Evolutionary conservation across 768 basidiomycete species (phyloP), one percentile per base, ranked within the genome.

Genomic region (Suillus americanus): DNA sequence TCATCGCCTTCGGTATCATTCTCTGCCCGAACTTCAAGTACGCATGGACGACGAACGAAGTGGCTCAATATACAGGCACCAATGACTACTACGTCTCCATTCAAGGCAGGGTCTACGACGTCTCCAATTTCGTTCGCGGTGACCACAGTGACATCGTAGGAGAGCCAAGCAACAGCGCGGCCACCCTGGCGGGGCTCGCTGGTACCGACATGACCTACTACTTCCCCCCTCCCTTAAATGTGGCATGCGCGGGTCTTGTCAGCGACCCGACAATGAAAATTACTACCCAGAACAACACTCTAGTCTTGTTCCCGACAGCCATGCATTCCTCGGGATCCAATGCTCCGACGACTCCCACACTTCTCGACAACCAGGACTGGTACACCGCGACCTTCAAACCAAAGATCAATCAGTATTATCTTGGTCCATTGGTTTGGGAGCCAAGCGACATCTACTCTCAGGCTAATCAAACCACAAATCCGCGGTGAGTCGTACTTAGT

Each of bases 71-170:
- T 70, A 74, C 79, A 0, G 80, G 77, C 16, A 71, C 74, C 62
- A 78, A 81, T 62, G 82, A 89, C 72, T 89, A 81, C 73, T 90
- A 85, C 79, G 88, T 91, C 37, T 80, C 85, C 2, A 82, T 88
- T 61, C 83, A 82, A 53, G 89, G 88, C 48, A 78, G 79, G 46
- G 87, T 89, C 4, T 89, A 88, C 68, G 85, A 86, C 66, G 77
- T 88, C 65, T 82, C 85, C 64, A 83, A 84, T 66, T 86, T 88
- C 67, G 80, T 85, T 69, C 80, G 81, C 61, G 81, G 82, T 30
- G 83, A 91, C 63, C 90, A 91, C 73, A 85, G 84, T 62, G 88
- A 89, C 75, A 80, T 89, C 56, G 60, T 74, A 3, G 83, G 83
- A 37, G 73, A 82, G 55, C 75, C 83, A 3, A 88, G 88, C 60